These are phyloP conservation scores for Handroanthus guayacan DNA, from an alignment of 257 asterid species.

Conservation along the genomic window DNA sequence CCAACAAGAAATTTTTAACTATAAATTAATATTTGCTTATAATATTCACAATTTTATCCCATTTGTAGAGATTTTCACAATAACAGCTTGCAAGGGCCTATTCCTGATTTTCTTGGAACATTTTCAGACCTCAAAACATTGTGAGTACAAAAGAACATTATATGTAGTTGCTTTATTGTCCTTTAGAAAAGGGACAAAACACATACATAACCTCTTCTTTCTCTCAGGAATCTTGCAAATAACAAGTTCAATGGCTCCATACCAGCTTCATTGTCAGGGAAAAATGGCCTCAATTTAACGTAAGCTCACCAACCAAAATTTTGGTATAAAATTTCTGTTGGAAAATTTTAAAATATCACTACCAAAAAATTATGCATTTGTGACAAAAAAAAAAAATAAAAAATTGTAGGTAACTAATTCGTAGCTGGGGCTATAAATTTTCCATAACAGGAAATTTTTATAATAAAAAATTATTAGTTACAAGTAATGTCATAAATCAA, in stretches of 20 bases:
- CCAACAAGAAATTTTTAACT: not conserved
- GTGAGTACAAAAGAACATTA: slow-evolving; percentile 40
- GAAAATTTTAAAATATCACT: not conserved
- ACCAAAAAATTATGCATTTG: not conserved
- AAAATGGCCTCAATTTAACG: slow-evolving; percentile 47
- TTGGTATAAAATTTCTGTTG: not conserved
- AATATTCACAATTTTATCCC: too few relatives aligned
- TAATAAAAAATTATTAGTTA: too few relatives aligned
- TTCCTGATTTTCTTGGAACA: slow-evolving; percentile 65
- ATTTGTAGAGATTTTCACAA: slow-evolving; percentile 53
- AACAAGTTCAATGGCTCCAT: slow-evolving; percentile 60
- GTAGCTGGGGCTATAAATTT: too few relatives aligned
- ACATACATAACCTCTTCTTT: not conserved
- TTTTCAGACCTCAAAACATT: slow-evolving; percentile 54
- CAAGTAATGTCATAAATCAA: not conserved
- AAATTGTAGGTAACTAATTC: too few relatives aligned
- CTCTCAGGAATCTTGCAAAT: slow-evolving; percentile 58
- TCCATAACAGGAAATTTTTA: too few relatives aligned
- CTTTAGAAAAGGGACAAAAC: too few relatives aligned
- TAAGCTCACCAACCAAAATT: slow-evolving; percentile 34
- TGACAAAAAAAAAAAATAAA: too few relatives aligned
- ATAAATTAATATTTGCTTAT: too few relatives aligned
- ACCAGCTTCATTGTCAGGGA: slow-evolving; percentile 57
- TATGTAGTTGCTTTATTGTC: not conserved
- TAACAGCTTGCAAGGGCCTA: slow-evolving; percentile 57